A percentile compares a stretch with the other conserved stretches of the same genome.
These are phyloP conservation scores for Eucalyptus tenuipes DNA, from an alignment of 345 rosid genomes.

Conservation along the genomic window DNA sequence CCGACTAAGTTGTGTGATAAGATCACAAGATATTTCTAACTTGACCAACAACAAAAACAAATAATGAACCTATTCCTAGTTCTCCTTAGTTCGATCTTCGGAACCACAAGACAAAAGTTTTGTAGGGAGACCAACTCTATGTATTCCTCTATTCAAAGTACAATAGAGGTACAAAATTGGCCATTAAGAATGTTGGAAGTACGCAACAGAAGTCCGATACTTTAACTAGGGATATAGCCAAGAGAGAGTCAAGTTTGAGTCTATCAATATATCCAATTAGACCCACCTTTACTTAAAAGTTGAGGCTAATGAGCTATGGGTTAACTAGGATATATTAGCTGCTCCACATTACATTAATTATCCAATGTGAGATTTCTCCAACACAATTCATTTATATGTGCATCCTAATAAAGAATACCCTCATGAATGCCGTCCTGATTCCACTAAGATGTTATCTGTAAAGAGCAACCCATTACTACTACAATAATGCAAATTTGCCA, in stretches of 20 bases:
- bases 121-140: neutral
- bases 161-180: neutral
- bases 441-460: neutral
- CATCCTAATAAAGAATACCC: neutral
- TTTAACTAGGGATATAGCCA: no score
- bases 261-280: no score
- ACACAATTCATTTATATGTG: no score
- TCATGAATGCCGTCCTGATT: fast-evolving
- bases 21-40: neutral
- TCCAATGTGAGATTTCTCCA: fast-evolving
- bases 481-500: neutral
- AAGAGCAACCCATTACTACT: neutral
- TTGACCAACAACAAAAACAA: neutral
- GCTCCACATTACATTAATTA: no score
- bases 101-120: neutral
- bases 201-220: fast-evolving
- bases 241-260: no score
- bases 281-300: no score
- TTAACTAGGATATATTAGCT: no score
- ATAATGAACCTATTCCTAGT: neutral
- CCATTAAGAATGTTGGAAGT: neutral
- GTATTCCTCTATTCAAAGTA: neutral
- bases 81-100: neutral
- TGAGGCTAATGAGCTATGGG: no score
- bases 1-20: neutral